Percentiles rank a stretch among this genome's conserved stretches.
phyloP scores from a whole-genome alignment of 2,329 filamentous ascomycete species.

The Neonectria punicea region DNA sequence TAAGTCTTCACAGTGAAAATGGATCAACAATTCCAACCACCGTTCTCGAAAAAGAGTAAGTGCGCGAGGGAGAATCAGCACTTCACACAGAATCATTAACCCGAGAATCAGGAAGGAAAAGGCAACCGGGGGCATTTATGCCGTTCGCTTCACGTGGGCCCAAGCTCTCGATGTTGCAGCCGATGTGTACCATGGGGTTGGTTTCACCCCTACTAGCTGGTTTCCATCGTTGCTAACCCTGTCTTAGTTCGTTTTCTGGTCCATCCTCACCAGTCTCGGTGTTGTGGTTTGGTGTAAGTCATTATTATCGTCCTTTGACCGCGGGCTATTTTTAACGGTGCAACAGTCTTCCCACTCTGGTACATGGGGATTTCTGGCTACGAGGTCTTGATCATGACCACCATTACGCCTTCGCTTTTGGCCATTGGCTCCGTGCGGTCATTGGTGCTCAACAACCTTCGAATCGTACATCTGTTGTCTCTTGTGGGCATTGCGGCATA shows the following conservation, averaged over 20 bases:
- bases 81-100: conserved; percentile 33
- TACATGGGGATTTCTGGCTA: conserved; percentile 99
- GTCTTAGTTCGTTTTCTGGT: conserved; percentile 90
- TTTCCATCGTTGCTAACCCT: conserved; percentile 31
- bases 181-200: conserved; percentile 90
- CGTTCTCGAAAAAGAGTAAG: conserved; percentile 79
- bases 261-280: conserved; percentile 88
- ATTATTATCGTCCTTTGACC: not conserved
- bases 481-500: conserved; percentile 84
- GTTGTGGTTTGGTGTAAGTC: conserved; percentile 91
- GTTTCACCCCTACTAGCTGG: conserved; percentile 44
- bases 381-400: conserved; percentile 87
- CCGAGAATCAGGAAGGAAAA: conserved; percentile 73
- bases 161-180: conserved; percentile 83
- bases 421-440: conserved; percentile 75
- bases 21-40: conserved; percentile 58
- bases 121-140: conserved; percentile 75
- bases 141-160: conserved; percentile 76
- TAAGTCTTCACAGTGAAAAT: conserved; percentile 61
- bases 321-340: conserved; percentile 29
- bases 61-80: conserved; percentile 30
- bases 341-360: conserved; percentile 91
- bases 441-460: conserved; percentile 74
- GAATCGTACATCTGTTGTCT: conserved; percentile 79
- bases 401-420: conserved; percentile 83